Evolutionary conservation across 306 rosid species (phyloP), one percentile per base, ranked within the genome.

Genomic region (Trifolium dubium): DNA sequence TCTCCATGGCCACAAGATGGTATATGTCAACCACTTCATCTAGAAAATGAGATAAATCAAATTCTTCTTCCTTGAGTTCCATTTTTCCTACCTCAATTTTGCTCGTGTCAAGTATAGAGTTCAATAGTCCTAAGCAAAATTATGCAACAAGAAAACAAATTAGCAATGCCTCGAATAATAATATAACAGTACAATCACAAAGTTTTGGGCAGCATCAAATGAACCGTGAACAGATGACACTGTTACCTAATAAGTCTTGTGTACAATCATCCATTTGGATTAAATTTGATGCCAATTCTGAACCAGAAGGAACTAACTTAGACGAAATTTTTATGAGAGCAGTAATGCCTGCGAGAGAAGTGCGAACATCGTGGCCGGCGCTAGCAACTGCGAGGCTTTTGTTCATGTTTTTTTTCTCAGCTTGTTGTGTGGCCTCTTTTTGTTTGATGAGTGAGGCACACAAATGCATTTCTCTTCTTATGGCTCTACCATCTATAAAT

Each of bases 31-130:
- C 87, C 11, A 83, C 92, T 46, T 90, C 92, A 71, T 92, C 92
- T 14, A 92, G 39, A 44, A 90, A 85, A 60, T 80, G 89, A 46
- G 76, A 78, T 60, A 88, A 14, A 74, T 90, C 82, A 64, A 92
- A 92, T 47, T 90, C 89, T 37, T 87, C 89, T 73, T 87, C 96
- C 58, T 84, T 88, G 49, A 92, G 90, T 34, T 64, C 83, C 90
- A 90, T 87, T 79, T 90, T 87, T 1, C 94, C 94, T 0, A 88
- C 92, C 71, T 92, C 96, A 41, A 92, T 86, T 71, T 90, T 88
- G 79, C 94, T 92, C 43, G 85, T 80, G 54, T 92, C 94, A 28
- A 92, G 89, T 76, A 88, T 75, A 34, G 94, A 85, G 81, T 88
- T 87, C 82, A 92, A 70, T 29, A 90, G 80, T 35, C 87, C 98